phyloP scores from a whole-genome alignment of 805 yeast genomes.

The Lipomyces orientalis region DNA sequence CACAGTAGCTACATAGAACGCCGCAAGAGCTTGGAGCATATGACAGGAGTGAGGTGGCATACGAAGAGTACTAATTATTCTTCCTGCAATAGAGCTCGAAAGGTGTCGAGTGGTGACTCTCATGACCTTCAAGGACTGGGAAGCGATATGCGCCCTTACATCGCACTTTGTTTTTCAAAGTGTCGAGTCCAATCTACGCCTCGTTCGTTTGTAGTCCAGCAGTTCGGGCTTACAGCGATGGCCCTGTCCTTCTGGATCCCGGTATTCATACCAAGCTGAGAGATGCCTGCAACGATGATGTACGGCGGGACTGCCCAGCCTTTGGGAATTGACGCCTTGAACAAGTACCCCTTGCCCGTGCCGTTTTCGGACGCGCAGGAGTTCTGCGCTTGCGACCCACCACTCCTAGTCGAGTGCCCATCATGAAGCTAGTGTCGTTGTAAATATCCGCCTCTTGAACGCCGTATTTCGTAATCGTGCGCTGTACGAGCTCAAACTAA shows the following conservation, averaged over 20 bases:
- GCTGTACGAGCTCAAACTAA: constrained; percentile 7
- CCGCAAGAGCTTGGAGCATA: constrained; percentile 19
- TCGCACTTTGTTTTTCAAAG: constrained; percentile 14
- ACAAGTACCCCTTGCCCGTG: neutral
- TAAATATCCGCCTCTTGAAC: constrained; percentile 5
- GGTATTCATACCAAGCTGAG: constrained; percentile 10
- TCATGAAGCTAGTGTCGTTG: constrained; percentile 5
- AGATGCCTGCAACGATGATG: constrained; percentile 20
- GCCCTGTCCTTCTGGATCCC: constrained; percentile 13
- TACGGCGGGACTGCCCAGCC: constrained; percentile 25
- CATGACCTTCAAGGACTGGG: constrained; percentile 20
- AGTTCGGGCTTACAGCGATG: constrained; percentile 7
- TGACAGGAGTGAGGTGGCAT: constrained; percentile 27
- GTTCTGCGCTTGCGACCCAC: constrained; percentile 10
- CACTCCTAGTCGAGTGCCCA: constrained; percentile 6
- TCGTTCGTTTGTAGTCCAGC: constrained; percentile 15
- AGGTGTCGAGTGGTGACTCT: constrained; percentile 17
- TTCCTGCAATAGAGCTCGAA: constrained; percentile 15
- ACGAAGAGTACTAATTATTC: constrained; percentile 14
- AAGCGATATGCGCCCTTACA: constrained; percentile 19
- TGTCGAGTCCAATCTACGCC: constrained; percentile 13
- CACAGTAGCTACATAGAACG: too few species aligned
- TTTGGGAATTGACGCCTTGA: constrained; percentile 15
- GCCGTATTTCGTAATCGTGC: constrained; percentile 1
- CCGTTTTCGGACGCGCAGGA: neutral